Evolutionary conservation across 2,329 filamentous ascomycete genomes (phyloP).

Genomic region (Didymella sp.): DNA sequence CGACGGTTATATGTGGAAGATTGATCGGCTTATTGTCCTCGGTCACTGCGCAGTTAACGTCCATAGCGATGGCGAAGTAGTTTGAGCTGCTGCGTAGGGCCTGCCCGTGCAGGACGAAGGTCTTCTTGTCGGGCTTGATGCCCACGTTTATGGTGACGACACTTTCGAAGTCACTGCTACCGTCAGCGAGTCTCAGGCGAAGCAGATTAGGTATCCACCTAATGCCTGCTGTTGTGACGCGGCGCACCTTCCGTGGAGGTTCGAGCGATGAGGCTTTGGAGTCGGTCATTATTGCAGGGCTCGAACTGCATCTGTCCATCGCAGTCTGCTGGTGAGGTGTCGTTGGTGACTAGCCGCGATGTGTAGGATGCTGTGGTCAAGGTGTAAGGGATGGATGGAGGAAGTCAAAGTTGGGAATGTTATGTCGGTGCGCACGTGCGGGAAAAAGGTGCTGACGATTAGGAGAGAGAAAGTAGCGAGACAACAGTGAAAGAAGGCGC

Average conservation of each 20-base stretch:
- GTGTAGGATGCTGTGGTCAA: not conserved
- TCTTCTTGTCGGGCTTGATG: constrained; percentile 5
- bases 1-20: not conserved
- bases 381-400: not conserved
- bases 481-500: constrained; percentile 4
- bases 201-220: not conserved
- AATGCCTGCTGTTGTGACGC: constrained; percentile 1
- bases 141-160: constrained; percentile 3
- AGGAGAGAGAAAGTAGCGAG: not conserved
- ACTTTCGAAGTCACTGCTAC: constrained; percentile 5
- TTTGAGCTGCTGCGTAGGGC: constrained; percentile 4
- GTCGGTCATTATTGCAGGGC: constrained; percentile 1
- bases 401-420: not conserved
- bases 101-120: constrained; percentile 6
- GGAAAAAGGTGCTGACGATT: not conserved
- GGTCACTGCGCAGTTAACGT: not conserved
- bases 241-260: constrained; percentile 7
- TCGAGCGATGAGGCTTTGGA: not conserved
- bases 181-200: not conserved
- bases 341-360: not conserved
- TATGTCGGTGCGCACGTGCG: not conserved
- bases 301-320: constrained; percentile 3
- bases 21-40: not conserved
- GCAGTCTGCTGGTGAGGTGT: not conserved
- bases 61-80: constrained; percentile 1